Conservation (phyloP, 495 filamentous ascomycete genomes). For the Sphaerosporella brunnea region DNA sequence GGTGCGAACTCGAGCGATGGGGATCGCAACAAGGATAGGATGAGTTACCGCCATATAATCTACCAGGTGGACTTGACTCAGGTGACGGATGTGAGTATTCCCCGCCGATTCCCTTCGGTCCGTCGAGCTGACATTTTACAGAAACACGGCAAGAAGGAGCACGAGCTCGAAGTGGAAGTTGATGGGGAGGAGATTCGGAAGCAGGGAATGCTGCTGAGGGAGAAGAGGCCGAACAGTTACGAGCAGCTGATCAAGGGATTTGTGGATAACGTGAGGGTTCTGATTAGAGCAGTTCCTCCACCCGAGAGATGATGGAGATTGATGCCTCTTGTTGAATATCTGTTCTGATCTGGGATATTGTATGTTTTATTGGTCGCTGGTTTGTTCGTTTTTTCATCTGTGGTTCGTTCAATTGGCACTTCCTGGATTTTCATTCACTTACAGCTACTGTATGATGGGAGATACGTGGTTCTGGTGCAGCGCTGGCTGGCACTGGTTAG, state of each 20-base stretch:
- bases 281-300: conserved; percentile 22
- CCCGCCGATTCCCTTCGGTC: not conserved
- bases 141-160: conserved; percentile 46
- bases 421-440: no score
- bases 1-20: conserved; percentile 17
- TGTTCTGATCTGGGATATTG: no score
- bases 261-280: conserved; percentile 60
- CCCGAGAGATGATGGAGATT: not conserved
- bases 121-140: conserved; percentile 15
- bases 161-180: conserved; percentile 79
- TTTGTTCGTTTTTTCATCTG: no score
- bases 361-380: no score
- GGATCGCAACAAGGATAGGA: conserved; percentile 65
- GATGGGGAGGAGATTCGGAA: conserved; percentile 46
- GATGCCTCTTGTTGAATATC: no score
- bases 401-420: no score
- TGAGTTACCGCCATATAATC: conserved; percentile 68
- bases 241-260: conserved; percentile 61
- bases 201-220: conserved; percentile 45
- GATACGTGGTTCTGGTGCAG: no score
- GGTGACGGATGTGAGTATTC: conserved; percentile 48
- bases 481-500: no score
- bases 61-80: conserved; percentile 87
- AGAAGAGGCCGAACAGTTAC: conserved; percentile 47
- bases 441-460: no score